Conservation (phyloP, 352 stramenopile genomes). For the Pythium brassicae region DNA sequence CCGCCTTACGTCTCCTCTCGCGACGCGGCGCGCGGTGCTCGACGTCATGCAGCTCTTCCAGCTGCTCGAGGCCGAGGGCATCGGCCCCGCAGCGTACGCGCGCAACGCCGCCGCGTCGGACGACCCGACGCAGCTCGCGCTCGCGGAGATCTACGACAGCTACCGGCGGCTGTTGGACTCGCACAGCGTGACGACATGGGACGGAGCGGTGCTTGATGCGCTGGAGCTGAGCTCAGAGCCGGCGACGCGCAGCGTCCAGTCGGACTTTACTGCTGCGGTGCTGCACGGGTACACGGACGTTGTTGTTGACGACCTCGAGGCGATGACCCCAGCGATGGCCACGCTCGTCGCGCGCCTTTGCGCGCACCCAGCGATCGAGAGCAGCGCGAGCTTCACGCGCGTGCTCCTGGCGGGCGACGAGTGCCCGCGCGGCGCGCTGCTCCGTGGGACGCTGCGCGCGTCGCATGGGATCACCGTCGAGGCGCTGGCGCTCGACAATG, state of each 20-base stretch:
- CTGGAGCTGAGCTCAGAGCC: constrained; percentile 11
- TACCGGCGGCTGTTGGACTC: constrained; percentile 52
- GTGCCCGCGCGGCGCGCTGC: constrained; percentile 28
- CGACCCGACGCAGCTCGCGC: constrained; percentile 17
- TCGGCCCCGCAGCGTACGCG: constrained; percentile 39
- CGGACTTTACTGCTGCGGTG: constrained; percentile 32
- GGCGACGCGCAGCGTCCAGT: constrained; percentile 6
- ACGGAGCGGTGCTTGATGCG: constrained; percentile 58
- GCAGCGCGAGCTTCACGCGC: constrained; percentile 52
- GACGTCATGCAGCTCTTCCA: constrained; percentile 73
- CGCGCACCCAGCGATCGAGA: constrained; percentile 33
- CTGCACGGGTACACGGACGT: constrained; percentile 54
- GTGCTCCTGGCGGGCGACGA: constrained; percentile 23
- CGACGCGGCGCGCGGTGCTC: constrained; percentile 41
- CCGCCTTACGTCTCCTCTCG: constrained; percentile 39
- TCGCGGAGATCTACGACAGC: constrained; percentile 42
- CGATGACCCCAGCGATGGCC: constrained; percentile 64
- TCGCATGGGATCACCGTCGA: neutral
- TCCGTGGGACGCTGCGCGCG: constrained; percentile 30
- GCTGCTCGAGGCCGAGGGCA: constrained; percentile 55
- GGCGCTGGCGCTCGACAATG: neutral
- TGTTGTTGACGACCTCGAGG: constrained; percentile 65
- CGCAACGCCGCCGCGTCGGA: constrained; percentile 16
- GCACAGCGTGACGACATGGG: constrained; percentile 60
- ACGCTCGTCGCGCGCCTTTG: constrained; percentile 37